These are phyloP conservation scores for Candida nemodendra DNA, from an alignment of 805 yeast species.

Conservation along the genomic window DNA sequence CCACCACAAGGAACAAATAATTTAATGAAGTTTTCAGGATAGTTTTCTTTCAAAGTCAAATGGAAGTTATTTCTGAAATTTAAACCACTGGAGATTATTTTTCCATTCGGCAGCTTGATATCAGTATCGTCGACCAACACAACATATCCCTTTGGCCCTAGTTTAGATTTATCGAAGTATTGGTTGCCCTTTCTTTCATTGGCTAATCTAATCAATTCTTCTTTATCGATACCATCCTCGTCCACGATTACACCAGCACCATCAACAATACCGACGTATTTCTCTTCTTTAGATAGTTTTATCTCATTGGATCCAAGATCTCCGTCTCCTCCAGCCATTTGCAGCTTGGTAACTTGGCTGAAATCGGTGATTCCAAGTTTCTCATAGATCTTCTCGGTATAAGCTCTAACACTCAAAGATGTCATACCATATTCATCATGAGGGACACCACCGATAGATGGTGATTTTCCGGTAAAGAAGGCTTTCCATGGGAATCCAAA, in stretches of 20 bases:
- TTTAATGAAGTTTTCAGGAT: constrained; percentile 59
- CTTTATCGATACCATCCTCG: constrained; percentile 82
- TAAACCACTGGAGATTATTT: constrained; percentile 75
- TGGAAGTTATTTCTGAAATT: constrained; percentile 91
- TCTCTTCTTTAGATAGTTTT: constrained; percentile 76
- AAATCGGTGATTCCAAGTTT: constrained; percentile 62
- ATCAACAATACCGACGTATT: constrained; percentile 85
- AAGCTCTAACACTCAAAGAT: constrained; percentile 88
- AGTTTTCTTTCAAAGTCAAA: constrained; percentile 62
- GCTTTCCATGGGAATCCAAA: constrained; percentile 86
- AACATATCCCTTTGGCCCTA: constrained; percentile 74
- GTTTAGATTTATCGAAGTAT: constrained; percentile 61
- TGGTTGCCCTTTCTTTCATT: constrained; percentile 71
- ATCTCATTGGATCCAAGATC: constrained; percentile 97
- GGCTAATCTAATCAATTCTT: constrained; percentile 78
- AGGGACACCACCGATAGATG: constrained; percentile 92
- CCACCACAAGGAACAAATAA: constrained; percentile 99
- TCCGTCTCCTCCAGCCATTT: constrained; percentile 99
- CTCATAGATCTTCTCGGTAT: constrained; percentile 82
- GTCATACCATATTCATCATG: constrained; percentile 99
- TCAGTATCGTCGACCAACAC: constrained; percentile 86
- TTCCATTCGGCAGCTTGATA: constrained; percentile 73
- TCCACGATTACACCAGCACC: constrained; percentile 96
- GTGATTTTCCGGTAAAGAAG: constrained; percentile 94
- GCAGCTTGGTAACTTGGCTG: constrained; percentile 68